A percentile compares a stretch with the other conserved stretches of the same genome.
phyloP scores from a whole-genome alignment of 2,329 filamentous ascomycete species.

The Fusarium keratoplasticum region DNA sequence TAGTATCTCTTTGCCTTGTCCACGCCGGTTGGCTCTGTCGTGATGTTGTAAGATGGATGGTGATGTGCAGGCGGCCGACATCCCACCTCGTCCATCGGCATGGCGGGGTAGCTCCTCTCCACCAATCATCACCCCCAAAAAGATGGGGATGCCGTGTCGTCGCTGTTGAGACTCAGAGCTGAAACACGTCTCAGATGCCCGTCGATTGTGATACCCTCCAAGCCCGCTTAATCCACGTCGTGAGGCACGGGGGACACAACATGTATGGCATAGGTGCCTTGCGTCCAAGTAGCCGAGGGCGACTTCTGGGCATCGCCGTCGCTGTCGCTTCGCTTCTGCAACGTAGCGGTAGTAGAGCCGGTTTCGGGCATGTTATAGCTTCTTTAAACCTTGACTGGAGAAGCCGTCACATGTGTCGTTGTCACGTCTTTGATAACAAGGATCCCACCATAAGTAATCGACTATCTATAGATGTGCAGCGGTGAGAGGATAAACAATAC shows the following conservation, averaged over 20 bases:
- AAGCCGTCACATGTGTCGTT: background rate
- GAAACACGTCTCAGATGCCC: conserved; percentile 38
- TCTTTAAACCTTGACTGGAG: background rate
- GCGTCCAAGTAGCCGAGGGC: background rate
- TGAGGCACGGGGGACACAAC: background rate
- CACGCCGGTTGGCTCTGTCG: background rate
- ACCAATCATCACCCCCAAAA: conserved; percentile 4
- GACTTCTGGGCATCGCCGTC: background rate
- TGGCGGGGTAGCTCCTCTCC: conserved; percentile 35
- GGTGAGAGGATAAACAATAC: background rate
- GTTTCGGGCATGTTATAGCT: background rate
- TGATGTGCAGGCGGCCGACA: conserved; percentile 20
- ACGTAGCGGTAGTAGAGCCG: background rate
- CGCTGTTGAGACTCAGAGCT: conserved; percentile 25
- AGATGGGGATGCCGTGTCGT: conserved; percentile 16
- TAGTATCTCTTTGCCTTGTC: background rate
- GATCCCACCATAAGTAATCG: background rate
- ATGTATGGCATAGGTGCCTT: background rate
- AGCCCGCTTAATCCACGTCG: background rate
- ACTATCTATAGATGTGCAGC: background rate
- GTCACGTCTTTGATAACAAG: background rate
- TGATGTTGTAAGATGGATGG: conserved; percentile 8
- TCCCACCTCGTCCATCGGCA: conserved; percentile 7
- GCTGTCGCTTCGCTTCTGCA: background rate
- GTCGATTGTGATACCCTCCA: conserved; percentile 30